Evolutionary conservation across 164 flowering plant species (phyloP), one percentile per base, ranked within the genome.

Genomic region (Cinnamomum micranthum): DNA sequence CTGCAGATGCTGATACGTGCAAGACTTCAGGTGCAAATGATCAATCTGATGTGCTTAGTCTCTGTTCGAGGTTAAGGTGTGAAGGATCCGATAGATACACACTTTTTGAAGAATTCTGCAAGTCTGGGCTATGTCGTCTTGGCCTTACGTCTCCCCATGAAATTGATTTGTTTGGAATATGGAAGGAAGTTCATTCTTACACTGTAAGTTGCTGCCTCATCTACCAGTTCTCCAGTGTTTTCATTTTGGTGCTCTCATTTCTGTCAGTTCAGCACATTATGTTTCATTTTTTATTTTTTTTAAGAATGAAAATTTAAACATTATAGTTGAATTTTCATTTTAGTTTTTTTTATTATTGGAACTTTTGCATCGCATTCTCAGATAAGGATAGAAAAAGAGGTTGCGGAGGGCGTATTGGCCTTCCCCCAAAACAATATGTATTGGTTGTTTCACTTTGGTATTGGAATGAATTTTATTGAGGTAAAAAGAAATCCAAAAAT

Each of bases 161-260:
- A 75, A 77, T 82, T 68, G 81, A 90, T 77, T 68, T 87, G 47
- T 79, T 69, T 62, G 79, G 55, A 47, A 28, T 83, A 70, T 92
- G 98, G 98, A 82, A 78, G 69, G 89, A 89, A 83, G 80, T 77
- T 76, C 84, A 82, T 75, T 90, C 90, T 64, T 89, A 83, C 77
- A 24, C 80, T 62, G 98, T 92, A 90, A 31, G 93, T 84, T 50
- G 15, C 47, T 60, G 33, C 15, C 41, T 23, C 12, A 3, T 23
- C 50, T 17, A 51, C 52, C 47, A 41, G 10, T 27, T 50, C 3
- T 51, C 22, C 4, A 24, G n/a, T 55, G 60, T 55, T 55, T 55
- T 55, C 20, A 9, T 41, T 55, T 55, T 55, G 60, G 20, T 55
- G 1, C 20, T 55, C n/a, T 41, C 10, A 9, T 9, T 41, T 41